Evolutionary conservation across 2,329 filamentous ascomycete species (phyloP).

Genomic region (Periconia sp.): DNA sequence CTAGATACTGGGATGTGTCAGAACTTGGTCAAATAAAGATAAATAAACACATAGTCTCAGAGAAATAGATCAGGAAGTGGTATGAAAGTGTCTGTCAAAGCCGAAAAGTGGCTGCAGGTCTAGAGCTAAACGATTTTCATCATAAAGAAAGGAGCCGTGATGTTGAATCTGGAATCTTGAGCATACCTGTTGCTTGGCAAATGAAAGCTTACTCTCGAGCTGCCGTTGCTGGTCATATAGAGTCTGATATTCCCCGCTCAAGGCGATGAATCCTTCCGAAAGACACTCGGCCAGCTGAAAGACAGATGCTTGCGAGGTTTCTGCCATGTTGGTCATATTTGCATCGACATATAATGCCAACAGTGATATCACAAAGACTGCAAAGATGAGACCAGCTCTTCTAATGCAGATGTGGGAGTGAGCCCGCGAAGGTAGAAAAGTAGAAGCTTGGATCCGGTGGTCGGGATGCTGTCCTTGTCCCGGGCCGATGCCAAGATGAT

Average conservation of each 20-base stretch:
- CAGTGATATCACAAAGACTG: not conserved
- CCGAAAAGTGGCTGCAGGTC: slow-evolving; percentile 56
- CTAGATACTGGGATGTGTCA: slow-evolving; percentile 40
- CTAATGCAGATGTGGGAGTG: not conserved
- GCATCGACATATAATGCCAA: not conserved
- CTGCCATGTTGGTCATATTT: slow-evolving; percentile 30
- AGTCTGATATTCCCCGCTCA: slow-evolving; percentile 55
- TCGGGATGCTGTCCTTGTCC: not conserved
- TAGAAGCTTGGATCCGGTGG: not conserved
- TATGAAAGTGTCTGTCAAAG: slow-evolving; percentile 53
- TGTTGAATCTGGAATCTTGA: slow-evolving; percentile 3
- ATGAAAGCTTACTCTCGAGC: slow-evolving; percentile 55
- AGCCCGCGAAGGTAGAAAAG: slow-evolving; percentile 3
- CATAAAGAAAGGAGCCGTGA: slow-evolving; percentile 35
- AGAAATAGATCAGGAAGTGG: slow-evolving; percentile 46
- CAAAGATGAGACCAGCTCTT: slow-evolving; percentile 7
- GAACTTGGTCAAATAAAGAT: not conserved
- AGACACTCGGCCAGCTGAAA: slow-evolving; percentile 49
- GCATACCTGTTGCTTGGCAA: slow-evolving; percentile 57
- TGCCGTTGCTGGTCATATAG: slow-evolving; percentile 52
- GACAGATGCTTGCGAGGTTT: slow-evolving; percentile 28
- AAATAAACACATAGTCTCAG: not conserved
- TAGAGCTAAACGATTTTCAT: slow-evolving; percentile 59
- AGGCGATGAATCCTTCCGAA: slow-evolving; percentile 53
- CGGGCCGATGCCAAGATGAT: not conserved